phyloP scores from a whole-genome alignment of 495 filamentous ascomycete genomes.

The Penicillium subrubescens region DNA sequence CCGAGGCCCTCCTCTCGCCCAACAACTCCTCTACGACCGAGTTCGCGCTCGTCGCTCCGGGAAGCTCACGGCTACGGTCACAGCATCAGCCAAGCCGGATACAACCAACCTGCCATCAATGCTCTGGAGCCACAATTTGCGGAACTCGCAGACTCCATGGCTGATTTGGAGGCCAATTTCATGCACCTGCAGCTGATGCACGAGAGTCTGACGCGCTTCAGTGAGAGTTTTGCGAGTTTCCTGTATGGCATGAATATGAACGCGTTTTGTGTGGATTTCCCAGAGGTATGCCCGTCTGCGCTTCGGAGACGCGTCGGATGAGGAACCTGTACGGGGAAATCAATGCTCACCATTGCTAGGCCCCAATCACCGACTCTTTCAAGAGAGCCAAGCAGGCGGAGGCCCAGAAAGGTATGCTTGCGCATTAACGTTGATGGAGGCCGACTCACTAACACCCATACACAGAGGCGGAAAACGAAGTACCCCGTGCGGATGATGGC shows the following conservation, averaged over 20 bases:
- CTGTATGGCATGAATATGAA: constrained; percentile 98
- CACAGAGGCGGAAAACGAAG: constrained; percentile 38
- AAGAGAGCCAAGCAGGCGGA: constrained; percentile 63
- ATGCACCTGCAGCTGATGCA: constrained; percentile 97
- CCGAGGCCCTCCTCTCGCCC: constrained; percentile 68
- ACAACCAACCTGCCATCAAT: constrained; percentile 74
- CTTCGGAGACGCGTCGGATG: neutral
- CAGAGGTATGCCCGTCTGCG: constrained; percentile 68
- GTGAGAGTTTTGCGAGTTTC: constrained; percentile 94
- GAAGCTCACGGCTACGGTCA: constrained; percentile 61
- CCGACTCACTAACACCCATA: constrained; percentile 14
- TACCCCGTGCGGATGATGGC: constrained; percentile 44
- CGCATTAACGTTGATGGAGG: neutral
- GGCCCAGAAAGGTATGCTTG: constrained; percentile 38
- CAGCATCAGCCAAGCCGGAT: constrained; percentile 40
- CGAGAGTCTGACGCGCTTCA: constrained; percentile 90
- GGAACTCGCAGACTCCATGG: constrained; percentile 91
- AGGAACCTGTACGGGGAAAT: constrained; percentile 8
- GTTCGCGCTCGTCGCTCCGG: constrained; percentile 84
- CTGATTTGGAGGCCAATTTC: constrained; percentile 94
- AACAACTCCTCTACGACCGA: constrained; percentile 88
- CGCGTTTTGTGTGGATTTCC: constrained; percentile 97
- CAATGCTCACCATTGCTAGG: constrained; percentile 38
- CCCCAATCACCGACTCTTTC: constrained; percentile 73
- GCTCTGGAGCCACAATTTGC: constrained; percentile 85